These are phyloP conservation scores for Fusarium sp. DNA, from an alignment of 2,329 filamentous ascomycete genomes.

Conservation along the genomic window DNA sequence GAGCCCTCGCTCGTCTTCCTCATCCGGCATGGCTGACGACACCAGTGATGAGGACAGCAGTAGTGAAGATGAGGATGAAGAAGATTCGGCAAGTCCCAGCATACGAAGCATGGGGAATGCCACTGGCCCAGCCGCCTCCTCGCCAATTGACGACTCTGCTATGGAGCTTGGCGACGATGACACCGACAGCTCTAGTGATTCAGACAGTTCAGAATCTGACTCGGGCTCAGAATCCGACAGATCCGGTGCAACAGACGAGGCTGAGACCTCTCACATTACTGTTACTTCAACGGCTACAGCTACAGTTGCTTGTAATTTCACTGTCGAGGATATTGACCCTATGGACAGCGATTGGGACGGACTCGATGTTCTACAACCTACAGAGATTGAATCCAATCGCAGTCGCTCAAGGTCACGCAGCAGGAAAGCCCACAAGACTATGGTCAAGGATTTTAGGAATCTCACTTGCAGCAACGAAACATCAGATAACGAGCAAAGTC, in stretches of 20 bases:
- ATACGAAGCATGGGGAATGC: constrained; percentile 39
- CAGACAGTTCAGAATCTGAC: constrained; percentile 33
- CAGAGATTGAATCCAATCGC: constrained; percentile 56
- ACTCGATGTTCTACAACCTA: constrained; percentile 53
- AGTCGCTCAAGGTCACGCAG: constrained; percentile 52
- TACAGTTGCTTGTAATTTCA: constrained; percentile 44
- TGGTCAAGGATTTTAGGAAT: constrained; percentile 55
- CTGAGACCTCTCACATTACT: constrained; percentile 33
- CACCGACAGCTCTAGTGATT: constrained; percentile 22
- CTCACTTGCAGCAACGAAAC: constrained; percentile 55
- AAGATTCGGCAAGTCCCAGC: constrained; percentile 38
- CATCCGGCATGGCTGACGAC: constrained; percentile 35
- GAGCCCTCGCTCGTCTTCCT: constrained; percentile 48
- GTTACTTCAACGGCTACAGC: constrained; percentile 21
- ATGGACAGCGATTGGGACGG: constrained; percentile 56
- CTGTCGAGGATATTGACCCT: constrained; percentile 57
- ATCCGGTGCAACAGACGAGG: constrained; percentile 37
- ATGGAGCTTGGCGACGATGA: constrained; percentile 24
- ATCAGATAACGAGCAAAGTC: constrained; percentile 48
- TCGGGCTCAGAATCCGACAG: constrained; percentile 36
- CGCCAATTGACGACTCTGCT: constrained; percentile 23
- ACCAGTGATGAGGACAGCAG: constrained; percentile 36
- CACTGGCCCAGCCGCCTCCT: constrained; percentile 16
- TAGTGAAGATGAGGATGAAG: constrained; percentile 37
- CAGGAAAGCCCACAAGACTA: constrained; percentile 51